A percentile compares a stretch with the other conserved stretches of the same genome.
Evolutionary conservation across 176 grass and related monocot species (phyloP).

Genomic region (Aegilops tauschii): DNA sequence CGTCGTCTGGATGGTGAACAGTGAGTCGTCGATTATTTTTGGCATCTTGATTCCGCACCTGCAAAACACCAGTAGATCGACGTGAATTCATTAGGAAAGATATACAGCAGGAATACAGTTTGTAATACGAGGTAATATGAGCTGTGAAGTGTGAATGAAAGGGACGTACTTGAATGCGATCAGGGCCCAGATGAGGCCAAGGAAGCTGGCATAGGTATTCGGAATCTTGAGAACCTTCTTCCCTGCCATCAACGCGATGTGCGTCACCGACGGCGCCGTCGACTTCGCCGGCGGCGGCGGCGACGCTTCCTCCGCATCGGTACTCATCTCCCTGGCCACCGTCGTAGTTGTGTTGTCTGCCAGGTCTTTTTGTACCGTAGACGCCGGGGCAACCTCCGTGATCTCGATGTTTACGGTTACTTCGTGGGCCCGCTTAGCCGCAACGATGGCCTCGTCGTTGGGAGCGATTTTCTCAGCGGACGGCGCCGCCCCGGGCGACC

Average conservation of each 20-base stretch:
- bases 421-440: neutral
- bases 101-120: no score
- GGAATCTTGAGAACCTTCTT: constrained; percentile 78
- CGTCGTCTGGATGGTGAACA: constrained; percentile 55
- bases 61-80: neutral
- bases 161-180: constrained; percentile 68
- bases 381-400: constrained; percentile 21
- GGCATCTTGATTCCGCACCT: constrained; percentile 72
- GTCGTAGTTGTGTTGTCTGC: neutral
- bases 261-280: constrained; percentile 21
- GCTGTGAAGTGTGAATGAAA: neutral
- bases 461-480: neutral
- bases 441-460: neutral
- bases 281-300: neutral
- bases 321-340: neutral
- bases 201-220: constrained; percentile 75
- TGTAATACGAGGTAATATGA: neutral
- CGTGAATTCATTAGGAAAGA: neutral
- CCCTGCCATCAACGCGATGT: constrained; percentile 41
- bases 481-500: neutral
- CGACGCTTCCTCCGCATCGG: neutral
- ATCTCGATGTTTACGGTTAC: constrained; percentile 41
- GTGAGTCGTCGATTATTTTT: constrained; percentile 53
- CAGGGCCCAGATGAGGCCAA: constrained; percentile 75
- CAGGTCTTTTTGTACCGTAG: constrained; percentile 7